Evolutionary conservation across 2,329 filamentous ascomycete species (phyloP).

Genomic region (Fusarium sp.): DNA sequence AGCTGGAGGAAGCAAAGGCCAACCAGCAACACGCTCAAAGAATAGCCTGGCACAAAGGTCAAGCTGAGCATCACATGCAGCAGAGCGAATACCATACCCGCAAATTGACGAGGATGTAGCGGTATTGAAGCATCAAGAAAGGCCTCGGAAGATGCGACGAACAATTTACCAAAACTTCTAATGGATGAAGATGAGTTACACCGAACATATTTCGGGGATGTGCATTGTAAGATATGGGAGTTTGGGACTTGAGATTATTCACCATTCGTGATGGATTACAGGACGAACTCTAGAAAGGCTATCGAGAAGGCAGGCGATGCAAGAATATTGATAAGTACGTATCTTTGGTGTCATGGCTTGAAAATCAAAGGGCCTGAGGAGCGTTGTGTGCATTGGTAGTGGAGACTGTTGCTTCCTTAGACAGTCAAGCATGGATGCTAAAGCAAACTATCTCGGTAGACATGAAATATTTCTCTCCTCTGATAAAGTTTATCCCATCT

Average conservation of each 20-base stretch:
- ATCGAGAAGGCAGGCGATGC: neutral
- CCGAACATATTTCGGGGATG: neutral
- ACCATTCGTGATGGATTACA: neutral
- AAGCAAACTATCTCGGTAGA: too few species aligned
- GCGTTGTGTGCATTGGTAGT: too few species aligned
- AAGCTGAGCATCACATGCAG: neutral
- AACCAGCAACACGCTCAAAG: neutral
- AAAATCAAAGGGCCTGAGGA: too few species aligned
- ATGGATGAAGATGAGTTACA: neutral
- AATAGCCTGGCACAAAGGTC: neutral
- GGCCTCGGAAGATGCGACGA: neutral
- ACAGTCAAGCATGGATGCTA: too few species aligned
- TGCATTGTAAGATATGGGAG: neutral
- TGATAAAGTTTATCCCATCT: too few species aligned
- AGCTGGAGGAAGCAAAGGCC: neutral
- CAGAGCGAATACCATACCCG: neutral
- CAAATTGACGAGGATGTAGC: neutral
- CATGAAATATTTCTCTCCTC: too few species aligned
- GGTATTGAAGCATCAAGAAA: neutral
- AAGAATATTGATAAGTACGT: neutral
- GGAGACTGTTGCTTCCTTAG: too few species aligned
- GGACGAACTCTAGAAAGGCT: neutral
- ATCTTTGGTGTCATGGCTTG: too few species aligned
- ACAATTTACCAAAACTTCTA: neutral
- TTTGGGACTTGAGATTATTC: neutral